These are phyloP conservation scores for Phytophthora europaea DNA, from an alignment of 352 stramenopile genomes.

Conservation along the genomic window DNA sequence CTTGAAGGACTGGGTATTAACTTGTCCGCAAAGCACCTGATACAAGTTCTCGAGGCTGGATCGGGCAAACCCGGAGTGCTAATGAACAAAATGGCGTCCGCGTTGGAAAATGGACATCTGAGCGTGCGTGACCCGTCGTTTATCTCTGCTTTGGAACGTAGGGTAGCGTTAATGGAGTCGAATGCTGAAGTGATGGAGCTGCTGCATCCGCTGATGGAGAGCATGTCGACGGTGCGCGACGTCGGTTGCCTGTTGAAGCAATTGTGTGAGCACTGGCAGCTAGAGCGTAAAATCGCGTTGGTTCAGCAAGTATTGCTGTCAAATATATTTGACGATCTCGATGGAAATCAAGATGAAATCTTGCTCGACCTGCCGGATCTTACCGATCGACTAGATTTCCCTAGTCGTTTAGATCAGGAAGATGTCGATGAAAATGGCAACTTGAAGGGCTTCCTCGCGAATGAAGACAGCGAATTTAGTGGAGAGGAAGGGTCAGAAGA, in stretches of 20 bases:
- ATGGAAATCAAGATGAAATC: conserved; percentile 85
- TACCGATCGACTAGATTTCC: conserved; percentile 76
- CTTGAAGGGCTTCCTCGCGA: conserved; percentile 69
- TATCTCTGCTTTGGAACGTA: conserved; percentile 39
- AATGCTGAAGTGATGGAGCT: conserved; percentile 78
- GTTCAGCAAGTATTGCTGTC: conserved; percentile 84
- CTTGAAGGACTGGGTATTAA: conserved; percentile 78
- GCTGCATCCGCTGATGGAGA: conserved; percentile 76
- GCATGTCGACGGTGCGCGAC: conserved; percentile 76
- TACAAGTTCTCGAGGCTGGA: conserved; percentile 77
- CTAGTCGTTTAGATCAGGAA: conserved; percentile 81
- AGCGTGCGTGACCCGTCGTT: conserved; percentile 57
- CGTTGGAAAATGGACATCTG: conserved; percentile 78
- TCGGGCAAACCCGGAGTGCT: conserved; percentile 67
- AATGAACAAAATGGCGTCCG: conserved; percentile 80
- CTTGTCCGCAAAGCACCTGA: conserved; percentile 60
- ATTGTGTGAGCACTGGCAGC: conserved; percentile 73
- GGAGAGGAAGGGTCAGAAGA: conserved; percentile 56
- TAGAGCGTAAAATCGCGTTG: conserved; percentile 60
- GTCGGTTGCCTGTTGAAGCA: conserved; percentile 69
- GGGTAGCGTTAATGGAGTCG: conserved; percentile 47
- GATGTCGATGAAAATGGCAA: conserved; percentile 89
- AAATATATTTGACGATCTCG: conserved; percentile 83
- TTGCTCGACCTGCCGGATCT: conserved; percentile 68
- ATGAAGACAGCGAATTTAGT: conserved; percentile 77